Percentiles rank a stretch among this genome's conserved stretches.
Evolutionary conservation across 2,329 filamentous ascomycete species (phyloP).

Genomic region (Lachnellula arida): DNA sequence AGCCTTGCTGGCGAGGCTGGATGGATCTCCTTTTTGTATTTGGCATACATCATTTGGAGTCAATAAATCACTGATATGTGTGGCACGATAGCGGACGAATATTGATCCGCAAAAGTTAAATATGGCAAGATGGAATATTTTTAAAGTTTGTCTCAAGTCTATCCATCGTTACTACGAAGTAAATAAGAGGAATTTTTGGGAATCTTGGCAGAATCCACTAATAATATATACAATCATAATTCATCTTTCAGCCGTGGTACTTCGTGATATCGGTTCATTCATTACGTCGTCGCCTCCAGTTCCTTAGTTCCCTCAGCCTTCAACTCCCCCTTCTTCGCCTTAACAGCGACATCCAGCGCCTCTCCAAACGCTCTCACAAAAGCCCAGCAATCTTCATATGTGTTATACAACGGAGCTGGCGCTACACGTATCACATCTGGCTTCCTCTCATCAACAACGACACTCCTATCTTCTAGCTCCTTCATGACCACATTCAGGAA

Average conservation of each 20-base stretch:
- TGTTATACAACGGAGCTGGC: slow-evolving; percentile 71
- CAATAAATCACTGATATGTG: no score
- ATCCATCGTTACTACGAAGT: no score
- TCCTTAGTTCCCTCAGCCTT: background rate
- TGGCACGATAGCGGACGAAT: no score
- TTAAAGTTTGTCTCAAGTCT: no score
- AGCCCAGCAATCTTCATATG: slow-evolving; percentile 58
- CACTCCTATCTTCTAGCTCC: slow-evolving; percentile 53
- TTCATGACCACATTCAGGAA: slow-evolving; percentile 59
- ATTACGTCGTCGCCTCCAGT: slow-evolving; percentile 4
- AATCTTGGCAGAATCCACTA: background rate
- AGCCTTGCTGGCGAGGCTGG: slow-evolving; percentile 3
- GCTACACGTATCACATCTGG: slow-evolving; percentile 73
- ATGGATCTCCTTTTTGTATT: background rate
- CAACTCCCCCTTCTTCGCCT: slow-evolving; percentile 4
- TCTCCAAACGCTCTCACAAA: slow-evolving; percentile 47
- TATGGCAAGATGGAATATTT: no score
- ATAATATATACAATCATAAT: no score
- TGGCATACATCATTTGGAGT: no score
- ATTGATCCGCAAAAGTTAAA: no score
- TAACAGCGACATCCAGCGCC: slow-evolving; percentile 30
- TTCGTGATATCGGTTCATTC: background rate
- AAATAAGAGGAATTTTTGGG: background rate
- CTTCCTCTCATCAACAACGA: slow-evolving; percentile 70
- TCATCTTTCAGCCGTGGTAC: background rate